phyloP scores from a whole-genome alignment of 768 basidiomycete species.

The Mycena olivaceomarginata region DNA sequence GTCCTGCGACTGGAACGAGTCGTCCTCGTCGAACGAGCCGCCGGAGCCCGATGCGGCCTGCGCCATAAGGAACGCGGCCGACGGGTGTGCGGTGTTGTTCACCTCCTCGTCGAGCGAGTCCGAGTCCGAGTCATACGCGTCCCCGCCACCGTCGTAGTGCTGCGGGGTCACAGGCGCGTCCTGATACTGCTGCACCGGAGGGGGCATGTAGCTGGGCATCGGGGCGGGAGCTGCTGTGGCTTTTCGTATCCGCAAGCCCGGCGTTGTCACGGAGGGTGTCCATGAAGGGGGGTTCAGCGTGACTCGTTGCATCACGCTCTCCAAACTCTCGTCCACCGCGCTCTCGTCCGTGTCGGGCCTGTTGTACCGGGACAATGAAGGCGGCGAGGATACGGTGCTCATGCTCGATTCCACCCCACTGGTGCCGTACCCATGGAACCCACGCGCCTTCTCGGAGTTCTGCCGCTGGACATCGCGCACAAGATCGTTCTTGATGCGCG shows the following conservation, averaged over 20 bases:
- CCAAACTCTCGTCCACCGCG: slow-evolving; percentile 74
- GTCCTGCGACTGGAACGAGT: slow-evolving; percentile 66
- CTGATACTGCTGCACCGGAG: slow-evolving; percentile 33
- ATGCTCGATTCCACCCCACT: slow-evolving; percentile 74
- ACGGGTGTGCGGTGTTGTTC: slow-evolving; percentile 78
- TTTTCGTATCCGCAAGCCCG: slow-evolving; percentile 55
- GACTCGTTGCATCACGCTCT: slow-evolving; percentile 82
- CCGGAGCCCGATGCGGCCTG: slow-evolving; percentile 52
- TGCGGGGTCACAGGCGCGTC: slow-evolving; percentile 35
- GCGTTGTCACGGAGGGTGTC: slow-evolving; percentile 48
- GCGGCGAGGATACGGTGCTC: slow-evolving; percentile 82
- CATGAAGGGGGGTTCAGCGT: slow-evolving; percentile 65
- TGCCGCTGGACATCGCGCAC: slow-evolving; percentile 72
- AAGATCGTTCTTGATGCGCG: slow-evolving; percentile 79
- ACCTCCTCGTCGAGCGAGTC: slow-evolving; percentile 77
- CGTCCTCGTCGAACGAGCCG: slow-evolving; percentile 65
- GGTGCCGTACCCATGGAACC: slow-evolving; percentile 50
- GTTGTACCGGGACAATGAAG: slow-evolving; percentile 83
- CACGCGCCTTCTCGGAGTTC: slow-evolving; percentile 53
- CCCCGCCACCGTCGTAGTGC: slow-evolving; percentile 45
- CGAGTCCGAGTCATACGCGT: slow-evolving; percentile 70
- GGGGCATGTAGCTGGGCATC: slow-evolving; percentile 6
- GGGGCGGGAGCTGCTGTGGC: slow-evolving; percentile 35
- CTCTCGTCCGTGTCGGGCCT: slow-evolving; percentile 65
- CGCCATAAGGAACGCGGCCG: slow-evolving; percentile 83